These are phyloP conservation scores for Coemansia guatemalensis DNA, from an alignment of 192 early-diverging fungal species.

Conservation along the genomic window DNA sequence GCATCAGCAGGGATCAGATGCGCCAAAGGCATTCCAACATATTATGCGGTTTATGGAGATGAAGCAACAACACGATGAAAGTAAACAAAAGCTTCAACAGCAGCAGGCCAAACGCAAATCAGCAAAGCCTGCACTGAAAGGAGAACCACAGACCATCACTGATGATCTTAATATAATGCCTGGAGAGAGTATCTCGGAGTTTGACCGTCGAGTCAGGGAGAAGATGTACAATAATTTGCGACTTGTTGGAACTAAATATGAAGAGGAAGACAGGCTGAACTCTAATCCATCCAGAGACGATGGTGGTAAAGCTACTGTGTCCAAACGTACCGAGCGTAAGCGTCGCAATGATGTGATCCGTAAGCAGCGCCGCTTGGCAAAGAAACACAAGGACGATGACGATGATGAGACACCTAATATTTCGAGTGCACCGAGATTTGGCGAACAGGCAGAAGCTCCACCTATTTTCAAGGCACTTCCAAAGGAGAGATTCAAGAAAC, in stretches of 20 bases:
- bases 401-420: background rate
- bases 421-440: constrained; percentile 31
- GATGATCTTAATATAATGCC: constrained; percentile 37
- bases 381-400: constrained; percentile 21
- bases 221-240: constrained; percentile 48
- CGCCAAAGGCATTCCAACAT: constrained; percentile 42
- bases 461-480: constrained; percentile 47
- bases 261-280: background rate
- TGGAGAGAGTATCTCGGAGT: constrained; percentile 39
- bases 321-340: constrained; percentile 38
- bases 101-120: constrained; percentile 11
- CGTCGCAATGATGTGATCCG: constrained; percentile 26
- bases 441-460: constrained; percentile 49
- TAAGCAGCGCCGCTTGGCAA: constrained; percentile 32
- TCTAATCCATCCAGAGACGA: constrained; percentile 32
- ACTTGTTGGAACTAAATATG: constrained; percentile 16
- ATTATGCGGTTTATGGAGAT: constrained; percentile 36
- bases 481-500: constrained; percentile 45
- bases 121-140: constrained; percentile 2
- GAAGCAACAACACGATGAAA: constrained; percentile 14
- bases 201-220: constrained; percentile 26
- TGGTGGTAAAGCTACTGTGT: constrained; percentile 18
- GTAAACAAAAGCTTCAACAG: constrained; percentile 26
- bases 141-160: constrained; percentile 18
- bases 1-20: constrained; percentile 17